A percentile compares a stretch with the other conserved stretches of the same genome.
Evolutionary conservation across 345 rosid species (phyloP).

Genomic region (Eucalyptus cloeziana): DNA sequence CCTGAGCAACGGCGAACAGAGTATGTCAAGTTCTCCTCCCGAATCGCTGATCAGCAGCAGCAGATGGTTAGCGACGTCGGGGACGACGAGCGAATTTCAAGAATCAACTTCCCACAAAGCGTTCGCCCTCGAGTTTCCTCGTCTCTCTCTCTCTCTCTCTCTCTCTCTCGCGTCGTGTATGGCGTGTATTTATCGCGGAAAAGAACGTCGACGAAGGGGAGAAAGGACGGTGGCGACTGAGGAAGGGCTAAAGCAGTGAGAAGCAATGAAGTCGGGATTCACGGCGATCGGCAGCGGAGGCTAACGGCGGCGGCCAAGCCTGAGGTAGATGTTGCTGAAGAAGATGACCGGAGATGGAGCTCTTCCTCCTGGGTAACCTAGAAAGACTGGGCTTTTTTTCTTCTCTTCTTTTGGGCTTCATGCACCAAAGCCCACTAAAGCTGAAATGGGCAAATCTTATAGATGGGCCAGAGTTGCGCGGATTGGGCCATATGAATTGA

Average conservation of each 20-base stretch:
- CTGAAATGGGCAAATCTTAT: background rate
- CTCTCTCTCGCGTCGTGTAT: background rate
- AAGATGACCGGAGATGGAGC: rapidly evolving
- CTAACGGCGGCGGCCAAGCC: background rate
- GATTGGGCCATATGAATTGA: background rate
- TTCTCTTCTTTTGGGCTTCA: background rate
- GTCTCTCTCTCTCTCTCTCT: background rate
- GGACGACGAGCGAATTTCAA: background rate
- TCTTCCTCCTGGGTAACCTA: background rate
- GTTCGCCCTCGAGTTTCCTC: background rate
- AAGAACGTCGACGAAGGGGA: background rate
- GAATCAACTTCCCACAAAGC: background rate
- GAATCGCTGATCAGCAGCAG: background rate
- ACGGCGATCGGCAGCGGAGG: background rate
- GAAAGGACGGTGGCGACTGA: background rate
- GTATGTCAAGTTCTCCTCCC: background rate
- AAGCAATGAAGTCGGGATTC: background rate
- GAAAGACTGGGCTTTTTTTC: background rate
- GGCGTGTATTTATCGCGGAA: rapidly evolving
- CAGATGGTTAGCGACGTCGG: background rate
- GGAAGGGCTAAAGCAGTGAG: background rate
- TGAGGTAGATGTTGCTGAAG: background rate
- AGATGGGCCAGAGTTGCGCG: background rate
- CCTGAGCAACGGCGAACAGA: background rate
- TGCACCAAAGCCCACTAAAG: rapidly evolving